Base-by-base conservation (phyloP, 2,329 filamentous ascomycete genomes). In the Immersiporthe knoxdaviesiana region DNA sequence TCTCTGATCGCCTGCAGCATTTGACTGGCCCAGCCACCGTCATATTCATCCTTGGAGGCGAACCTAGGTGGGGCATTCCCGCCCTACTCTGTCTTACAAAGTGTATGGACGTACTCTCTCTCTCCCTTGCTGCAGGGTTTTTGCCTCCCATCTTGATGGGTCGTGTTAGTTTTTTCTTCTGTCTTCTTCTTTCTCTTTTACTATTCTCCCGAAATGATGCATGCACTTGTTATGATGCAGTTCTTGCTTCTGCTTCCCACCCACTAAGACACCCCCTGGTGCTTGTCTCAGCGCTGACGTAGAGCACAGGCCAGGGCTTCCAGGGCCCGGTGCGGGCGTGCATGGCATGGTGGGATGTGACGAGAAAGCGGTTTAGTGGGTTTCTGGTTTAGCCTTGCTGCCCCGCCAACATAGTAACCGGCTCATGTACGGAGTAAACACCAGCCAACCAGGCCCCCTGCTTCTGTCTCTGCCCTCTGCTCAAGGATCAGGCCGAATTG, bases 11-110 rank as follows among this genome's bases (percentile, higher is more conserved):
- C 39, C 61, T 16, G 27, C 47, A 41, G n/a, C 24, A 27, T 30
- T 41, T 41, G 21, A 65, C 63, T 65, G 63, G 63, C 52, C 63
- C 63, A 65, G 63, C 63, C 63, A 65, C 59, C 59, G 59, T 58
- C 32, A 59, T 30, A 44, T 58, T 41, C 58, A 47, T 47, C 44
- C 44, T 47, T n/a, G 44, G 30, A 10, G 11, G 59, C 63, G 7
- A 21, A n/a, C 14, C 32, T 54, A 8, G 44, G 47, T 65, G 63
- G 63, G 41, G 47, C 35, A 35, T 30, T 32, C 30, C 37, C 41
- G 63, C 35, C 63, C 63, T 65, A 21, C 52, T 27, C 47, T 24
- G 8, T 52, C 47, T 50, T n/a, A n/a, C n/a, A n/a, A n/a, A n/a
- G n/a, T n/a, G n/a, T n/a, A n/a, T n/a, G n/a, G n/a, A n/a, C 24